Conservation (phyloP, 2,329 filamentous ascomycete genomes). For the Pyrenochaeta sp. region DNA sequence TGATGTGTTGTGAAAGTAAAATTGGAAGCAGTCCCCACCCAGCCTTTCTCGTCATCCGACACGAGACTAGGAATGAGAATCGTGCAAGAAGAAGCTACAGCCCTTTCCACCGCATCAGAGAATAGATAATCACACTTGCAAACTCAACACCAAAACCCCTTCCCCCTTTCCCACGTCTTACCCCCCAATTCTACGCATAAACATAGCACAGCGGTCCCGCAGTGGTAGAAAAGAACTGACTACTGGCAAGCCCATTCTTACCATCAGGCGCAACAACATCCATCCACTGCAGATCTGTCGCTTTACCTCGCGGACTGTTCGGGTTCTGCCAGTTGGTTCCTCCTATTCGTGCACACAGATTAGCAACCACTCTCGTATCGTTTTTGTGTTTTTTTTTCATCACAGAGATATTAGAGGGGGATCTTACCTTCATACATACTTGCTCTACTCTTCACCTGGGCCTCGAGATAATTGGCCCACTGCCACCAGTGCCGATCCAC, state of each 20-base stretch:
- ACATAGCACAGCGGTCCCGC: slow-evolving; percentile 45
- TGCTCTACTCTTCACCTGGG: slow-evolving; percentile 38
- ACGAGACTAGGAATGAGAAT: background rate
- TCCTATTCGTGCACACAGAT: slow-evolving; percentile 9
- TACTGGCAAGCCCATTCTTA: slow-evolving; percentile 30
- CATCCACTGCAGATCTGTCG: slow-evolving; percentile 40
- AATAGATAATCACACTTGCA: too few relatives aligned
- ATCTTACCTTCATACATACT: slow-evolving; percentile 48
- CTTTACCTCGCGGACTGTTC: slow-evolving; percentile 50
- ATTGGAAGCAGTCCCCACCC: too few relatives aligned
- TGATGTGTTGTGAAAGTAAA: too few relatives aligned
- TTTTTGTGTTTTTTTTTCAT: too few relatives aligned
- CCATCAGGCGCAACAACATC: slow-evolving; percentile 34
- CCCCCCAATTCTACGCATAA: slow-evolving; percentile 41
- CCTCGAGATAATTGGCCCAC: slow-evolving; percentile 54
- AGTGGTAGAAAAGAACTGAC: slow-evolving; percentile 39
- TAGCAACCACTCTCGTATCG: too few relatives aligned
- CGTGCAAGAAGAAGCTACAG: too few relatives aligned
- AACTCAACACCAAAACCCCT: too few relatives aligned
- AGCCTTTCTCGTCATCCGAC: too few relatives aligned
- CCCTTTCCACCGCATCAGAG: too few relatives aligned
- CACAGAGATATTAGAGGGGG: too few relatives aligned
- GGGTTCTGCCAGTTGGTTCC: slow-evolving; percentile 56
- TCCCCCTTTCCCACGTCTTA: too few relatives aligned
- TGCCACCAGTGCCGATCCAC: slow-evolving; percentile 61